Base-by-base conservation (phyloP, 768 basidiomycete species). In the Xanthoconium stramineum region DNA sequence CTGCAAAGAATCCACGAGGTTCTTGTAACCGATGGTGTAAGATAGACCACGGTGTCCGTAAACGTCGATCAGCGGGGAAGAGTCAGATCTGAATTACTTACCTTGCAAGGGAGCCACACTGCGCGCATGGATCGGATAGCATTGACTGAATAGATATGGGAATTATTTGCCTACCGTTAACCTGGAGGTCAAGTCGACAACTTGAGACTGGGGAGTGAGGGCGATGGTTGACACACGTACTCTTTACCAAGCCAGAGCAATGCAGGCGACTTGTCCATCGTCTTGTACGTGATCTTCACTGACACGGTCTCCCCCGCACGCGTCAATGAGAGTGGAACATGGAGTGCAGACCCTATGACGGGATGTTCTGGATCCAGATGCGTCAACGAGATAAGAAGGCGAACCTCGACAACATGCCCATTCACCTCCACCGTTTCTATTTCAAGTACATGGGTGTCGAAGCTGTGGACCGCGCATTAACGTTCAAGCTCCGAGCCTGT, bases 101-200 rank as follows among this genome's bases (percentile, higher is more conserved):
- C 24, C 24, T 24, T 24, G 24, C 24, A 50, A 65, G 3, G 94
- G 94, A 1, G 83, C 80, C 43, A 96, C 72, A 3, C 85, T 80
- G 30, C 94, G 83, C 3, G 89, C 89, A 66, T 94, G 88, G 61
- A 94, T 96, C 4, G 95, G 92, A 61, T 97, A 93, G 65, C 89
- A 91, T 65, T 97, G 95, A 58, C 91, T 93, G 76, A 95, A 98
- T 15, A 97, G 71, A 73, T 89, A 97, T 0, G 91, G 87, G 68
- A 89, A 88, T n/a, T 76, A 74, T 61, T 92, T 91, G 11, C 92
- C 92, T 58, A 90, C 89, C 0, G 94, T 97, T 72, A 93, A 86
- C 56, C 90, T 91, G 47, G 11, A 17, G 15, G 4, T n/a, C n/a
- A 15, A 13, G 19, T 24, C 13, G 19, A 50, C 13, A 24, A 24